A percentile compares a stretch with the other conserved stretches of the same genome.
phyloP scores from a whole-genome alignment of 148 eudicot species.

The Tetragonia tetragonoides region DNA sequence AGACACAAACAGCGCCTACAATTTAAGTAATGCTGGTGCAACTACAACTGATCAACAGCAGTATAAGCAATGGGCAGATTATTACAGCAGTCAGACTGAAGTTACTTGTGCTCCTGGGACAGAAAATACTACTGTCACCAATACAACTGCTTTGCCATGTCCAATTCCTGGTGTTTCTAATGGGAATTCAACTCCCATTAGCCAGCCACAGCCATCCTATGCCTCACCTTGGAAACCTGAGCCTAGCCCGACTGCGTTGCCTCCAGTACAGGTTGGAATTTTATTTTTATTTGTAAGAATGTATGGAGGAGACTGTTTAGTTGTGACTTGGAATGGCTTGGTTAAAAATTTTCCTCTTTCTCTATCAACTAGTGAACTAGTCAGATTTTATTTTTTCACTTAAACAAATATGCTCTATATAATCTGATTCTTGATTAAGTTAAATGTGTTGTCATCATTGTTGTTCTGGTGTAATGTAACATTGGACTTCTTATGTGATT shows the following conservation, averaged over 20 bases:
- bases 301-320: not conserved
- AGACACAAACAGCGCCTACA: conserved; percentile 65
- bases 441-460: not conserved
- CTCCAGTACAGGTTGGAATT: conserved; percentile 67
- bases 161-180: conserved; percentile 53
- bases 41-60: conserved; percentile 67
- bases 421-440: not conserved
- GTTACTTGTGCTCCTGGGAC: conserved; percentile 99
- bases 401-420: not conserved
- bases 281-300: conserved; percentile 5
- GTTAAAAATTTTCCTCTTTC: not conserved
- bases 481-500: not conserved
- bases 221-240: conserved; percentile 70
- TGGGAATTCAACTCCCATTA: conserved; percentile 56
- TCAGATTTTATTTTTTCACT: not conserved
- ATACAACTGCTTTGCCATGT: conserved; percentile 46
- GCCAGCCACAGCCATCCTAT: conserved; percentile 57
- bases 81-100: conserved; percentile 84
- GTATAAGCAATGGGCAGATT: conserved; percentile 94
- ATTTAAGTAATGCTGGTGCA: conserved; percentile 53
- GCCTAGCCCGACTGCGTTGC: conserved; percentile 46
- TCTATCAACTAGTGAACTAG: not conserved
- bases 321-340: not conserved
- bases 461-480: not conserved
- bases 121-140: conserved; percentile 59